These are phyloP conservation scores for Agrocybe chaxingu DNA, from an alignment of 768 basidiomycete species.

Conservation along the genomic window DNA sequence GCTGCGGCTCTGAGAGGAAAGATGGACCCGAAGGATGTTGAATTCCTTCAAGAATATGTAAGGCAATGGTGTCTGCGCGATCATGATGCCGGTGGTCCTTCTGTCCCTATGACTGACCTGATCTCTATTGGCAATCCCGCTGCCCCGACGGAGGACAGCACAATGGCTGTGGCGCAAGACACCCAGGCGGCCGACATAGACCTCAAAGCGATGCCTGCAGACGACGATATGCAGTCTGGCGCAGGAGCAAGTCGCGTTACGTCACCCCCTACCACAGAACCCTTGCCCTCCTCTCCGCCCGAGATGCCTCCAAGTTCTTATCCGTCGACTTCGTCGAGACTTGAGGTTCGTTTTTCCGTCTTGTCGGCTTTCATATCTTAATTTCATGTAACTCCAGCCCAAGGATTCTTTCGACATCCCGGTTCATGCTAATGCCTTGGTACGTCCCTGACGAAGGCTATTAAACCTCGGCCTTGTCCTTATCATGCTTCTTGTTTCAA, in stretches of 20 bases:
- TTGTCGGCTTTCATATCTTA: background rate
- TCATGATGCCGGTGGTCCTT: slow-evolving; percentile 5
- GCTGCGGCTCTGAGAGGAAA: slow-evolving; percentile 34
- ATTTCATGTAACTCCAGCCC: slow-evolving; percentile 1
- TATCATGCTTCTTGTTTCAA: too few relatives aligned
- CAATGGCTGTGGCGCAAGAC: slow-evolving; percentile 1
- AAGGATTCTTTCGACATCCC: background rate
- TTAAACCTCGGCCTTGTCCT: too few relatives aligned
- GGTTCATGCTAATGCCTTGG: too few relatives aligned
- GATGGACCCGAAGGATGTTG: slow-evolving; percentile 39
- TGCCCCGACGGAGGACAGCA: background rate
- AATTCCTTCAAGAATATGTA: slow-evolving; percentile 30
- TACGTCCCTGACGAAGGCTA: too few relatives aligned
- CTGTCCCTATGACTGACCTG: background rate
- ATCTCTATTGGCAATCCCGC: background rate
- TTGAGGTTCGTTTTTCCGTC: slow-evolving; percentile 10
- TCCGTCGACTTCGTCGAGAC: slow-evolving; percentile 1
- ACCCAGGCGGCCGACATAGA: background rate
- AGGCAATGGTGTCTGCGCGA: slow-evolving; percentile 43
- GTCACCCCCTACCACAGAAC: slow-evolving; percentile 21
- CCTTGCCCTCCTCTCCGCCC: slow-evolving; percentile 16
- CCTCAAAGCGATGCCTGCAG: background rate
- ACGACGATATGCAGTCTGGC: slow-evolving; percentile 1
- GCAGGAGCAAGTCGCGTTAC: background rate
- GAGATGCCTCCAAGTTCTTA: slow-evolving; percentile 23